Evolutionary conservation across 2,329 filamentous ascomycete genomes (phyloP).

Genomic region (Aspergillus brunneoviolaceus): DNA sequence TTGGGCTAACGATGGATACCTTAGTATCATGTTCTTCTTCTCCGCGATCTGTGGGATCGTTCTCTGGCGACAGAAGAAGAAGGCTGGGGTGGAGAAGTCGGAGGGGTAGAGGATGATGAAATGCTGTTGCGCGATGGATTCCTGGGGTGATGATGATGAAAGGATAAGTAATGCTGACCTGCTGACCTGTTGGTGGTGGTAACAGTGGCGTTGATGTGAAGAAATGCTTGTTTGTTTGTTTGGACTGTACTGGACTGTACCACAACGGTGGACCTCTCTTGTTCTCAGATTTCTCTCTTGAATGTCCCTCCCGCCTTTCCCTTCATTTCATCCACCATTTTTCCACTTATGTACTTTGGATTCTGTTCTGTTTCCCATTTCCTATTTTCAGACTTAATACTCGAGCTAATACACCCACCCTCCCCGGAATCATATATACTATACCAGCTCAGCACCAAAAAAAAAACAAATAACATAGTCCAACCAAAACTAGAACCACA

Average conservation of each 20-base stretch:
- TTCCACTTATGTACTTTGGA: too few relatives aligned
- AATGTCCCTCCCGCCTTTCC: not conserved
- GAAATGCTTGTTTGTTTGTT: too few relatives aligned
- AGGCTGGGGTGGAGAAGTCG: slow-evolving; percentile 31
- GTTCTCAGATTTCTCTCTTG: not conserved
- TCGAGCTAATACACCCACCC: not conserved
- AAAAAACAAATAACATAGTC: not conserved
- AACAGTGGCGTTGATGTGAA: too few relatives aligned
- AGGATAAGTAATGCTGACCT: too few relatives aligned
- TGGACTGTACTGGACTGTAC: not conserved
- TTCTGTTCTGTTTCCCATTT: too few relatives aligned
- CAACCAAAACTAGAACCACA: not conserved
- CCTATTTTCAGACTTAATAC: too few relatives aligned
- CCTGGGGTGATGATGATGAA: too few relatives aligned
- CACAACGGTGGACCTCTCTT: not conserved
- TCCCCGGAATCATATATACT: not conserved
- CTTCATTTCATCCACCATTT: not conserved
- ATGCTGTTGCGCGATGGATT: too few relatives aligned
- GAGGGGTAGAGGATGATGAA: slow-evolving; percentile 7
- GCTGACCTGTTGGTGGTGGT: too few relatives aligned
- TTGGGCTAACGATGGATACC: not conserved
- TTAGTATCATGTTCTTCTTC: slow-evolving; percentile 65
- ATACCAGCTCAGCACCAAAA: not conserved
- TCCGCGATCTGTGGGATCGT: slow-evolving; percentile 59
- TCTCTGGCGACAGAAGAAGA: slow-evolving; percentile 62